Base-by-base conservation (phyloP, 2,329 filamentous ascomycete genomes). In the Leptographium radiaticola region DNA sequence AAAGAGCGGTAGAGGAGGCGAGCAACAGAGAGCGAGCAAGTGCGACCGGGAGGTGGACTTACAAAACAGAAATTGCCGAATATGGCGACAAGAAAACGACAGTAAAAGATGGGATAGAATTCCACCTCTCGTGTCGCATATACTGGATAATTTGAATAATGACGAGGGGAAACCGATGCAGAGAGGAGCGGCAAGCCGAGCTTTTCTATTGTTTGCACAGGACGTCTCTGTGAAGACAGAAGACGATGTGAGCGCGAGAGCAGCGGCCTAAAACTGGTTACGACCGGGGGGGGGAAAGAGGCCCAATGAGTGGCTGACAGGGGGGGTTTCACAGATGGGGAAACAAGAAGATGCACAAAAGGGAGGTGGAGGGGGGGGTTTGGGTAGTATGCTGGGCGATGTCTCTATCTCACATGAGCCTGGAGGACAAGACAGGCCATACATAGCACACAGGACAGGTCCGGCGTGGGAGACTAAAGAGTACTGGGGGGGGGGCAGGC, bases 221-320 rank as follows among this genome's bases (percentile, higher is more conserved):
- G 49, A 33, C 31, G 40, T 44, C 34, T 51, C n/a, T 34, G 40
- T 16, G 25, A 45, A 45, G 44, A 47, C 15, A 47, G 44, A 46
- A 25, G 44, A 46, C 20, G 13, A 51, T 20, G 39, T 15, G 40
- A 44, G 39, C 38, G 48, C 25, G 48, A 30, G 48, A 49, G 46
- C 30, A 45, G 43, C 11, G 33, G 33, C 33, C 46, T 31, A 46
- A 44, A 34, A 31, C 13, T 25, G 20, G 25, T 25, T 9, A 52
- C 40, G 34, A 38, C 50, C n/a, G 18, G 42, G 40, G 30, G 33
- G 30, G 49, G 48, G 25, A 9, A 34, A n/a, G n/a, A n/a, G 46
- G 46, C 49, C 50, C 50, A 52, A 52, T 52, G 31, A 52, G 50
- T 38, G 50, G 42, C 50, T 52, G 50, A 52, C 50, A 52, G 42